These are phyloP conservation scores for Fusarium metavorans DNA, from an alignment of 2,329 filamentous ascomycete genomes.

Conservation along the genomic window DNA sequence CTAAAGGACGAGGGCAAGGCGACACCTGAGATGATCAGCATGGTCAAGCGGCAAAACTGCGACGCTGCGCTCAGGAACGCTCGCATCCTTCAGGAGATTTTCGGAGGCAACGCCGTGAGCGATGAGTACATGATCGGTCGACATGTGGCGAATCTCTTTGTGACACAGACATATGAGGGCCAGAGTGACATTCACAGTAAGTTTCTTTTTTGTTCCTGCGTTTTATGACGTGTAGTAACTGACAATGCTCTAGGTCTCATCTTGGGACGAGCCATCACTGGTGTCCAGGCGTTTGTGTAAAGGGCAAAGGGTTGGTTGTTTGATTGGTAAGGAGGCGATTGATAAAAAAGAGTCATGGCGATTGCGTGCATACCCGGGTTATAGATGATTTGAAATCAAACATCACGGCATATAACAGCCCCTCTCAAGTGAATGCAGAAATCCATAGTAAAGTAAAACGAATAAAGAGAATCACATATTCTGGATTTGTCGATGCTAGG, in stretches of 20 bases:
- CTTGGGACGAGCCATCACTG: slow-evolving; percentile 76
- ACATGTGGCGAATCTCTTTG: slow-evolving; percentile 95
- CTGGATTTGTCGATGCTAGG: not conserved
- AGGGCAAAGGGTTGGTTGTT: not conserved
- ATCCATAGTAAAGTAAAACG: not conserved
- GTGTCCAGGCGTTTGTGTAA: slow-evolving; percentile 83
- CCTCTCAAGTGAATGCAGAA: not conserved
- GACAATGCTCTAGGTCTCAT: slow-evolving; percentile 69
- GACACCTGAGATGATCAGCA: slow-evolving; percentile 93
- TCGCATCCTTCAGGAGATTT: slow-evolving; percentile 89
- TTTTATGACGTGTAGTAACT: slow-evolving; percentile 37
- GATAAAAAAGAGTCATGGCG: slow-evolving; percentile 12
- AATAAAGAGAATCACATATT: not conserved
- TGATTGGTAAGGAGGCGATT: slow-evolving; percentile 27
- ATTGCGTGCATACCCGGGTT: slow-evolving; percentile 15
- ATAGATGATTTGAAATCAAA: slow-evolving; percentile 37
- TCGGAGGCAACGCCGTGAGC: slow-evolving; percentile 97
- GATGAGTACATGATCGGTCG: slow-evolving; percentile 96
- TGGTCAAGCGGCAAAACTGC: slow-evolving; percentile 99
- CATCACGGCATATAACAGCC: not conserved
- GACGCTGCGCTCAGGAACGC: slow-evolving; percentile 87
- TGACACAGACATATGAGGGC: slow-evolving; percentile 97
- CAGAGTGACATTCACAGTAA: slow-evolving; percentile 97
- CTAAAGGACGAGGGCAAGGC: slow-evolving; percentile 92
- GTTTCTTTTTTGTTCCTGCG: slow-evolving; percentile 51